phyloP scores from a whole-genome alignment of 306 rosid species.

The Lathyrus oleraceus region DNA sequence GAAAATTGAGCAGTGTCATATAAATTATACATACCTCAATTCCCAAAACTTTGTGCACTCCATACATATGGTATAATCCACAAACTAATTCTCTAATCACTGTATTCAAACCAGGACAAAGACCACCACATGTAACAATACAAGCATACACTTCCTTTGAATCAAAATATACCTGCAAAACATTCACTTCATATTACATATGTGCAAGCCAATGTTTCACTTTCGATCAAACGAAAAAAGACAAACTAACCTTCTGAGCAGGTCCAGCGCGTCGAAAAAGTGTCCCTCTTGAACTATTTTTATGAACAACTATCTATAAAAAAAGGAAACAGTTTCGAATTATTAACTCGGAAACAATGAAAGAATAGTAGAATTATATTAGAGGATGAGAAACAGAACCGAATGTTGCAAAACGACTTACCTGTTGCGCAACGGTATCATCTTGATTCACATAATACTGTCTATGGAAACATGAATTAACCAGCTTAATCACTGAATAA shows the following conservation, averaged over 20 bases:
- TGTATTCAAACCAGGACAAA: conserved; percentile 96
- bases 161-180: conserved; percentile 67
- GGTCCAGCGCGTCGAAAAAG: conserved; percentile 98
- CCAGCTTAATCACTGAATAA: conserved; percentile 2
- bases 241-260: conserved; percentile 56
- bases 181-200: conserved; percentile 7
- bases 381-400: not conserved
- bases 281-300: conserved; percentile 71
- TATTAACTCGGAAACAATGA: conserved; percentile 7
- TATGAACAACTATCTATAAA: conserved; percentile 74
- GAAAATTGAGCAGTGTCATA: not conserved
- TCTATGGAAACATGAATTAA: conserved; percentile 48
- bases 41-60: conserved; percentile 75
- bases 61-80: conserved; percentile 84
- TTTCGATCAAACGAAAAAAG: not conserved
- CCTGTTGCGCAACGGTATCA: conserved; percentile 66
- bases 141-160: conserved; percentile 82
- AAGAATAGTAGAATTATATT: not conserved
- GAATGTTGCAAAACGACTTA: conserved; percentile 18
- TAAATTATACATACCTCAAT: conserved; percentile 49
- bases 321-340: not conserved
- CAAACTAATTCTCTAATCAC: conserved; percentile 94
- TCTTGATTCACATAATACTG: conserved; percentile 82
- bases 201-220: not conserved
- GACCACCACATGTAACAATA: conserved; percentile 95